Percentiles rank a stretch among this genome's conserved stretches.
phyloP scores from a whole-genome alignment of 192 early-diverging fungal species.

The Phlyctochytrium planicorne region DNA sequence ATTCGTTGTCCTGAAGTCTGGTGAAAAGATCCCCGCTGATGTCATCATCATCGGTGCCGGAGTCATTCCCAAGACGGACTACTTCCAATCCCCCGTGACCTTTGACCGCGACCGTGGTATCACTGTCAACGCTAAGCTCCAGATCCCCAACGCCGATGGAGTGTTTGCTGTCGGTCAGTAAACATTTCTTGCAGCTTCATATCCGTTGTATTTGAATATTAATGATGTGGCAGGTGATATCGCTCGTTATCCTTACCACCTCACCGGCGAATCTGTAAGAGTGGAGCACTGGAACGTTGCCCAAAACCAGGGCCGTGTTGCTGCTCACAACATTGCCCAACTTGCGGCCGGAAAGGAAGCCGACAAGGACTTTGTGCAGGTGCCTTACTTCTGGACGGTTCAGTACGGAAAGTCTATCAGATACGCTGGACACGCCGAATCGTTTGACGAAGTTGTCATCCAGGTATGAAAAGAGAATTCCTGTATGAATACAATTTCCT shows the following conservation, averaged over 20 bases:
- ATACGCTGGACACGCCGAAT: slow-evolving; percentile 50
- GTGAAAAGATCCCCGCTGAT: slow-evolving; percentile 41
- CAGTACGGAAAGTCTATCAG: slow-evolving; percentile 55
- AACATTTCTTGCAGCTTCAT: neutral
- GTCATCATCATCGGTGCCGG: slow-evolving; percentile 57
- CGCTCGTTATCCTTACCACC: slow-evolving; percentile 47
- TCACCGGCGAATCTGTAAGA: slow-evolving; percentile 42
- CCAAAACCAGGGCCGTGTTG: slow-evolving; percentile 33
- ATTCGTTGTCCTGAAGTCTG: slow-evolving; percentile 37
- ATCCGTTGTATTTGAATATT: neutral
- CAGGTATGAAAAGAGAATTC: neutral
- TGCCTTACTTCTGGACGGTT: slow-evolving; percentile 62
- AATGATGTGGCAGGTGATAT: slow-evolving; percentile 48
- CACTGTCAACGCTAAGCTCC: slow-evolving; percentile 42
- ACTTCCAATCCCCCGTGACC: slow-evolving; percentile 39
- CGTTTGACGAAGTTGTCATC: slow-evolving; percentile 49
- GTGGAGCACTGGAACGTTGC: slow-evolving; percentile 63
- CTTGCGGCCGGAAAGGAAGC: slow-evolving; percentile 33
- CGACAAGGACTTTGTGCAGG: slow-evolving; percentile 34
- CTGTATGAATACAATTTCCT: neutral
- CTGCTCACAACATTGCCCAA: slow-evolving; percentile 29
- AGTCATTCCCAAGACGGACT: slow-evolving; percentile 51
- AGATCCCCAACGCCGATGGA: slow-evolving; percentile 36
- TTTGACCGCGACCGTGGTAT: slow-evolving; percentile 49
- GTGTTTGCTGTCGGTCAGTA: slow-evolving; percentile 50